Conservation (phyloP, 495 filamentous ascomycete species). For the Neurospora sp. region DNA sequence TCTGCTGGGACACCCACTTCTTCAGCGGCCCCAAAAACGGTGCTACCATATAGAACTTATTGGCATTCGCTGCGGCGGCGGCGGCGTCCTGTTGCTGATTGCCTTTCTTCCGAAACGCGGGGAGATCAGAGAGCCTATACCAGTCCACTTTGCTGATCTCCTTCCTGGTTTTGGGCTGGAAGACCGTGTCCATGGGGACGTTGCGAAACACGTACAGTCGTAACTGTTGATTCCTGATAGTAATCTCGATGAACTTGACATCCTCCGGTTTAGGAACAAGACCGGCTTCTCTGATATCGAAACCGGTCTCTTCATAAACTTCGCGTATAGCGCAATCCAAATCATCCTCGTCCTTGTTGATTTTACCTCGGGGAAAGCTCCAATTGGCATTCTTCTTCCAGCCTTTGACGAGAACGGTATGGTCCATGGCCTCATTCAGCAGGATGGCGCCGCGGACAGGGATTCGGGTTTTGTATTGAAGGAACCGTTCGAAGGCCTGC, state of each 20-base stretch:
- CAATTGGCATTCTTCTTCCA: constrained; percentile 95
- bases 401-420: constrained; percentile 84
- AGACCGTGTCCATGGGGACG: constrained; percentile 72
- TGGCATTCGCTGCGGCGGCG: constrained; percentile 51
- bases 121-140: constrained; percentile 82
- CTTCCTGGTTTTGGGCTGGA: constrained; percentile 83
- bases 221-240: constrained; percentile 87
- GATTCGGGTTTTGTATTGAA: constrained; percentile 86
- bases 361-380: constrained; percentile 95
- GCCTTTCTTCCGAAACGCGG: constrained; percentile 54
- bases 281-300: constrained; percentile 62
- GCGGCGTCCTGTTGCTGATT: constrained; percentile 39
- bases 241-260: constrained; percentile 72
- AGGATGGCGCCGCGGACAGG: constrained; percentile 90
- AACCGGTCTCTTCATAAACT: constrained; percentile 92
- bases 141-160: constrained; percentile 95
- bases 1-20: constrained; percentile 82
- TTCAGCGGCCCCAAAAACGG: constrained; percentile 80
- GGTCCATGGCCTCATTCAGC: constrained; percentile 83
- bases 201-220: constrained; percentile 81
- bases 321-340: constrained; percentile 87
- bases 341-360: constrained; percentile 91
- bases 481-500: constrained; percentile 76
- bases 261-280: constrained; percentile 57
- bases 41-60: constrained; percentile 96